Conservation (phyloP, 768 basidiomycete genomes). For the Royoungia palumana region DNA sequence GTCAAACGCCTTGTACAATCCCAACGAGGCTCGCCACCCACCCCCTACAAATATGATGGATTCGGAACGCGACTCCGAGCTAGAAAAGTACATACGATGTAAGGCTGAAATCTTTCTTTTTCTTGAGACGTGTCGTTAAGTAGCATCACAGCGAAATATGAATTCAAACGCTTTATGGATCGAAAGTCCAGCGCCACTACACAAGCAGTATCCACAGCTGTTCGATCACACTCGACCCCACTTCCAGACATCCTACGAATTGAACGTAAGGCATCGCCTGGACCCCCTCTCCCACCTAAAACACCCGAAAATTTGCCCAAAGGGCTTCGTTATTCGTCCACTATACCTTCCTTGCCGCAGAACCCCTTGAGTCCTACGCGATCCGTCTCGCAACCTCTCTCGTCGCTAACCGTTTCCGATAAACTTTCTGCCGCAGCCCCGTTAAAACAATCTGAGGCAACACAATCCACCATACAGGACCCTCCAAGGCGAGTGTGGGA, state of each 20-base stretch:
- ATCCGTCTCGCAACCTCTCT: conserved; percentile 38
- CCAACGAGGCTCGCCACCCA: conserved; percentile 77
- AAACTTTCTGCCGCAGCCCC: conserved; percentile 9
- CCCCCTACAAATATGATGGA: conserved; percentile 80
- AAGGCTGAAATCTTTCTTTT: conserved; percentile 22
- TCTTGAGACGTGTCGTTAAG: background rate
- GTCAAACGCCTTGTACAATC: conserved; percentile 78
- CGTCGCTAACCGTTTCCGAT: conserved; percentile 10
- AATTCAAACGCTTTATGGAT: conserved; percentile 67
- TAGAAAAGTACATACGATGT: conserved; percentile 89
- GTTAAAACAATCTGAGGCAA: background rate
- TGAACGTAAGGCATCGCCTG: conserved; percentile 20
- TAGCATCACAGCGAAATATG: conserved; percentile 65
- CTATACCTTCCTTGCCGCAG: conserved; percentile 9
- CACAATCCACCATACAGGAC: conserved; percentile 16
- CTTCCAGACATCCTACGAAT: conserved; percentile 6
- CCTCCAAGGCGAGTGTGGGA: conserved; percentile 50
- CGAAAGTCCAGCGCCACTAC: conserved; percentile 35
- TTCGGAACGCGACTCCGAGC: conserved; percentile 79
- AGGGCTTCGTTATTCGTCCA: conserved; percentile 14
- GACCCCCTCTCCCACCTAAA: conserved; percentile 27
- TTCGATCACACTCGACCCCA: conserved; percentile 15
- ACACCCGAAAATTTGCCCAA: conserved; percentile 25
- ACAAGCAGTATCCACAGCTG: conserved; percentile 29
- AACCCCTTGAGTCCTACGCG: conserved; percentile 21